Percentiles rank a stretch among this genome's conserved stretches.
Evolutionary conservation across 257 asterid species (phyloP).

Genomic region (Solanum etuberosum): DNA sequence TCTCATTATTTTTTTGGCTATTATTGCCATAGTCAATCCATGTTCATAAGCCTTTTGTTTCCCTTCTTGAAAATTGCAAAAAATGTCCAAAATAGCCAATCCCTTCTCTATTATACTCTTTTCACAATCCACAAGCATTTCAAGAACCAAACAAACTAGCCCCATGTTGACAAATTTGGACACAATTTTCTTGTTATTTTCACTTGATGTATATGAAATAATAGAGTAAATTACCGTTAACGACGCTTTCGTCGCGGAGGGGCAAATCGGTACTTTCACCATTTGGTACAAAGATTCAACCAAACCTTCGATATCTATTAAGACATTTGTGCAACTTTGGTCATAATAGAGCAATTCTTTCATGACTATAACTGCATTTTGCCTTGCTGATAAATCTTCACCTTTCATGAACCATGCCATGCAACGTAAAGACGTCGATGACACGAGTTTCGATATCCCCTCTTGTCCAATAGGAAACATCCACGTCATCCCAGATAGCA

Average conservation of each 20-base stretch:
- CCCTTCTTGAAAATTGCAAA: slow-evolving; percentile 39
- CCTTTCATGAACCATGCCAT: slow-evolving; percentile 38
- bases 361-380: slow-evolving; percentile 36
- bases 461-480: slow-evolving; percentile 33
- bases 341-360: slow-evolving; percentile 29
- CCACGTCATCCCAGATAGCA: slow-evolving; percentile 53
- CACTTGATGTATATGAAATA: not conserved
- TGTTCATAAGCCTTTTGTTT: slow-evolving; percentile 22
- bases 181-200: not conserved
- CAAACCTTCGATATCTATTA: slow-evolving; percentile 28
- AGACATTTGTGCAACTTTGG: slow-evolving; percentile 1
- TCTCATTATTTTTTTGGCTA: slow-evolving; percentile 65
- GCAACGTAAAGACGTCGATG: slow-evolving; percentile 34
- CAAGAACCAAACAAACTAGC: slow-evolving; percentile 40
- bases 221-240: slow-evolving; percentile 41
- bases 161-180: slow-evolving; percentile 35
- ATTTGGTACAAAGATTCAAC: slow-evolving; percentile 32
- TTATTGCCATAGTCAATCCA: slow-evolving; percentile 45
- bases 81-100: slow-evolving; percentile 36
- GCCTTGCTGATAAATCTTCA: slow-evolving; percentile 44
- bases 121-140: slow-evolving; percentile 58
- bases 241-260: slow-evolving; percentile 47
- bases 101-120: slow-evolving; percentile 43
- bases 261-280: slow-evolving; percentile 50
- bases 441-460: slow-evolving; percentile 35